These are phyloP conservation scores for Fagus crenata DNA, from an alignment of 306 rosid genomes.

Conservation along the genomic window DNA sequence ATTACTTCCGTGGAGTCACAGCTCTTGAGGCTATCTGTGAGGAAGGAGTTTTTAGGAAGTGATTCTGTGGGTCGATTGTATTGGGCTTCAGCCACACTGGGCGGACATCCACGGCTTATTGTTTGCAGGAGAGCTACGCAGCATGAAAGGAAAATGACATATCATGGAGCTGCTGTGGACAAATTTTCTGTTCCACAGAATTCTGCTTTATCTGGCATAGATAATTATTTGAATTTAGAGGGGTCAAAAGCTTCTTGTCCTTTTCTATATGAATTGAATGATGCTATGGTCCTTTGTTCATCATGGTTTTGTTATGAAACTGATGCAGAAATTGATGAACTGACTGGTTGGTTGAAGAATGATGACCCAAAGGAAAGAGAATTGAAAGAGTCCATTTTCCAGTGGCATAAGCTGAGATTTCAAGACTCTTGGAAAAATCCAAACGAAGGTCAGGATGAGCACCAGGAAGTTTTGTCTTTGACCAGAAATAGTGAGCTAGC, in stretches of 20 bases:
- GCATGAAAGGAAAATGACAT: constrained; percentile 32
- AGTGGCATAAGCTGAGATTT: constrained; percentile 65
- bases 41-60: constrained; percentile 80
- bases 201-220: constrained; percentile 37
- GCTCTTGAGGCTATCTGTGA: constrained; percentile 64
- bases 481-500: constrained; percentile 42
- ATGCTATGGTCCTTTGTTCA: constrained; percentile 37
- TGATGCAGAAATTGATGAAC: constrained; percentile 67
- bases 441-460: constrained; percentile 48
- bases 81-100: constrained; percentile 64
- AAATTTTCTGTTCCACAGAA: constrained; percentile 39
- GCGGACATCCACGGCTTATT: constrained; percentile 54
- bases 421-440: constrained; percentile 42
- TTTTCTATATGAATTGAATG: constrained; percentile 33
- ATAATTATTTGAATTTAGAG: constrained; percentile 35
- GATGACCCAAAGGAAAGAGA: constrained; percentile 71
- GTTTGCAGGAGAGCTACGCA: constrained; percentile 60
- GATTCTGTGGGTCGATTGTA: constrained; percentile 76
- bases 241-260: constrained; percentile 43
- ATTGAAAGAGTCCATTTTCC: constrained; percentile 71
- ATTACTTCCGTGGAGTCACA: constrained; percentile 54
- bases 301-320: constrained; percentile 76
- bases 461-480: constrained; percentile 32
- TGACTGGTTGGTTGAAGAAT: constrained; percentile 66
- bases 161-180: constrained; percentile 33